Conservation (phyloP, 495 filamentous ascomycete genomes). For the Xeromyces bisporus region DNA sequence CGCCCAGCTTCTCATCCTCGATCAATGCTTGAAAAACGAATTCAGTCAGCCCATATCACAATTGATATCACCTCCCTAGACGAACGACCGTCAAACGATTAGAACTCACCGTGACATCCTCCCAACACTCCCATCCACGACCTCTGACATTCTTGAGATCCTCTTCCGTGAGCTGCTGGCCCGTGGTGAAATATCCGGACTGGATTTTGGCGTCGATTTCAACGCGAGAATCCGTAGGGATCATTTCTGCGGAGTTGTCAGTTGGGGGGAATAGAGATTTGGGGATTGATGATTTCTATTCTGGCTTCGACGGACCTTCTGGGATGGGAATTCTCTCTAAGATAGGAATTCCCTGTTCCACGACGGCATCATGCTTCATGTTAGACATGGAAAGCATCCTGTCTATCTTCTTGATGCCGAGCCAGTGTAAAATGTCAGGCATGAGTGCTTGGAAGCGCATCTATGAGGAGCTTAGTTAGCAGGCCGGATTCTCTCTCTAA, state of each 20-base stretch:
- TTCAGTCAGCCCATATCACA: too few relatives aligned
- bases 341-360: conserved; percentile 88
- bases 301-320: conserved; percentile 31
- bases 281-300: too few relatives aligned
- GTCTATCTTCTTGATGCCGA: conserved; percentile 97
- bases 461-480: conserved; percentile 4
- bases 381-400: conserved; percentile 98
- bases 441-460: conserved; percentile 99
- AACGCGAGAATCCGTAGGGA: conserved; percentile 85
- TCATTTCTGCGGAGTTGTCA: conserved; percentile 41
- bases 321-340: conserved; percentile 86
- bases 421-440: conserved; percentile 96
- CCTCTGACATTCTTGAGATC: conserved; percentile 75
- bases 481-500: too few relatives aligned
- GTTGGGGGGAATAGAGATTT: neutral
- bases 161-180: conserved; percentile 72
- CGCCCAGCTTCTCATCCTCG: too few relatives aligned
- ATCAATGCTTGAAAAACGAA: too few relatives aligned
- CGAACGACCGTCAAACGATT: too few relatives aligned
- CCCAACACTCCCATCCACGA: conserved; percentile 77
- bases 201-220: conserved; percentile 99
- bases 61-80: too few relatives aligned
- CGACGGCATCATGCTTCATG: conserved; percentile 99
- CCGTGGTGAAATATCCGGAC: conserved; percentile 89
- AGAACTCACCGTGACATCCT: conserved; percentile 36